Conservation (phyloP, 352 stramenopile species). For the Blastocystis sp. region DNA sequence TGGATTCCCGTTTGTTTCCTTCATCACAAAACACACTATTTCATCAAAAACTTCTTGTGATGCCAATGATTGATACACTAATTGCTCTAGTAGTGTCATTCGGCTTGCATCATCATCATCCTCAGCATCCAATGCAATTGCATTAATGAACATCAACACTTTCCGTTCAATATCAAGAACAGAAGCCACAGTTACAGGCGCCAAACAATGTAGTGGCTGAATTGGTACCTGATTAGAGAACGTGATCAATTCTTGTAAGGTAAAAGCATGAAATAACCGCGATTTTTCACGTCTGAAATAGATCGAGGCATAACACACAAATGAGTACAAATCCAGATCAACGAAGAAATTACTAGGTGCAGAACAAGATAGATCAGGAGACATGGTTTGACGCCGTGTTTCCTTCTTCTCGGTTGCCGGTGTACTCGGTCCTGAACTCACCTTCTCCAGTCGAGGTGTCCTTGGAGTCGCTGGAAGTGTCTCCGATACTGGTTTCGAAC, state of each 20-base stretch:
- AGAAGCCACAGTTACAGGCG: not conserved
- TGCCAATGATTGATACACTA: not conserved
- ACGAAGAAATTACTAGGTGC: not conserved
- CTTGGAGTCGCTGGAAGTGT: not conserved
- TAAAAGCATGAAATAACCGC: slow-evolving; percentile 37
- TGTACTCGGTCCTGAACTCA: too few species aligned
- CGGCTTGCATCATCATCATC: not conserved
- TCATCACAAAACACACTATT: slow-evolving; percentile 47
- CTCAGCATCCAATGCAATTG: not conserved
- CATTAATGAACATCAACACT: slow-evolving; percentile 51
- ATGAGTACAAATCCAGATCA: slow-evolving; percentile 23
- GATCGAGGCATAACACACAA: slow-evolving; percentile 38
- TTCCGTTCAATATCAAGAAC: slow-evolving; percentile 40
- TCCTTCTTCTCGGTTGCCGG: too few species aligned
- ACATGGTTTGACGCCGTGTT: too few species aligned
- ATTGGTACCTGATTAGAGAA: slow-evolving; percentile 15
- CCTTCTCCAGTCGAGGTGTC: not conserved
- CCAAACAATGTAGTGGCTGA: not conserved
- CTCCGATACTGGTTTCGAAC: not conserved
- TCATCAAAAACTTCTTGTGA: slow-evolving; percentile 49
- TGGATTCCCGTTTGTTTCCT: slow-evolving; percentile 26
- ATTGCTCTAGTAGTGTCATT: not conserved
- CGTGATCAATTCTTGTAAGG: slow-evolving; percentile 9
- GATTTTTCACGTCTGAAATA: slow-evolving; percentile 56
- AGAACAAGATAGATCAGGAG: too few species aligned